These are phyloP conservation scores for Xylariaceae sp. DNA, from an alignment of 2,329 filamentous ascomycete species.

Conservation along the genomic window DNA sequence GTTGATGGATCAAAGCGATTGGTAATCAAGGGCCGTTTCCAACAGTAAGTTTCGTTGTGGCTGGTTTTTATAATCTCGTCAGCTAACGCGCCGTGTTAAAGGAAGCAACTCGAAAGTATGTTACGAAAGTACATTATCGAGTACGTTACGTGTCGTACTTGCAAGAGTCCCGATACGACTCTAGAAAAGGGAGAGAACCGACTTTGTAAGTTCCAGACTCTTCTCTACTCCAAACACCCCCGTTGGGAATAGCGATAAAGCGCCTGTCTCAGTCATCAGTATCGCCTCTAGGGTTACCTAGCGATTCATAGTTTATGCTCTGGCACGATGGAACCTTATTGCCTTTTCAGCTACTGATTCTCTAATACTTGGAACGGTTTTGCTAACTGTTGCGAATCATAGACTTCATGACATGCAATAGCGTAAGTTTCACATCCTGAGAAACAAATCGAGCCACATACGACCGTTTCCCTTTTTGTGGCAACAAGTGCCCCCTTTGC, in stretches of 20 bases:
- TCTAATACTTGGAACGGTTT: not conserved
- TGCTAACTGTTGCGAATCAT: slow-evolving; percentile 7
- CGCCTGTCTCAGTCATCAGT: not conserved
- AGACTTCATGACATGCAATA: slow-evolving; percentile 95
- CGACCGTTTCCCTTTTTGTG: not conserved
- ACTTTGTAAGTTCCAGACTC: slow-evolving; percentile 46
- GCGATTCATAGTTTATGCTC: too few species aligned
- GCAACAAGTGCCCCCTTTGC: not conserved
- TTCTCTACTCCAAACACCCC: not conserved
- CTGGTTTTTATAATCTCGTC: slow-evolving; percentile 60
- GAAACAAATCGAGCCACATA: not conserved
- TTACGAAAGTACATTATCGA: slow-evolving; percentile 54
- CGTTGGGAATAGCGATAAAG: not conserved
- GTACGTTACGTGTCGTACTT: slow-evolving; percentile 99
- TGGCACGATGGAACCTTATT: too few species aligned
- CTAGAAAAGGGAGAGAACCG: slow-evolving; percentile 99
- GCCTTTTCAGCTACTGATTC: too few species aligned
- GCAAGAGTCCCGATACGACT: slow-evolving; percentile 88
- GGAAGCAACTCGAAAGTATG: slow-evolving; percentile 21
- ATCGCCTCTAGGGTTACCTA: not conserved
- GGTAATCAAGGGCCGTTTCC: slow-evolving; percentile 99
- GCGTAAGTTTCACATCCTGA: slow-evolving; percentile 27
- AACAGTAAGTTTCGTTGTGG: slow-evolving; percentile 55
- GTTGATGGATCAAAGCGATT: slow-evolving; percentile 88
- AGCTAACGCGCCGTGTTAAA: slow-evolving; percentile 28